Conservation (phyloP, 305 asterid genomes). For the Solanum hybrid region DNA sequence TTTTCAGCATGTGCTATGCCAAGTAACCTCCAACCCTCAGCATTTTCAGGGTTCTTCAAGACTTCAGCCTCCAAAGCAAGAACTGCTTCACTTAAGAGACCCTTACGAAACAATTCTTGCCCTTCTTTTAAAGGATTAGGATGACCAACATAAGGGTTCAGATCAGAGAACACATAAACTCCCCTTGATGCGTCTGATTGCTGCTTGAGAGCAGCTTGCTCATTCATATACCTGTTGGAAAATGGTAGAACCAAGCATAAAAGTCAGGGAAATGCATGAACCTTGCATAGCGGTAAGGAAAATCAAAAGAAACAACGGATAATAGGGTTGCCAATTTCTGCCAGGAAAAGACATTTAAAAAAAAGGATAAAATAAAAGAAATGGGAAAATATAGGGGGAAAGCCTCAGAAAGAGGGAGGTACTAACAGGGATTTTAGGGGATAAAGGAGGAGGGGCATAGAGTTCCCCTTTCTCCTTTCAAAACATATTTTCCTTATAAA, state of each 20-base stretch:
- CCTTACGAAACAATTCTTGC: conserved; percentile 94
- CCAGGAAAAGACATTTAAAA: background rate
- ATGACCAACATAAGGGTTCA: conserved; percentile 97
- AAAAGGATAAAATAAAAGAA: background rate
- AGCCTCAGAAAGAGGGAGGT: background rate
- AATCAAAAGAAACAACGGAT: background rate
- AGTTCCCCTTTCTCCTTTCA: background rate
- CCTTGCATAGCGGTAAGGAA: background rate
- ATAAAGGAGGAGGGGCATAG: background rate
- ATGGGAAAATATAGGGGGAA: background rate
- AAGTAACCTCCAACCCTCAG: conserved; percentile 99
- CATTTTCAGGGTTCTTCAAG: conserved; percentile 86
- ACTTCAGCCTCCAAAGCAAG: conserved; percentile 99
- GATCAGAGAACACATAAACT: conserved; percentile 82
- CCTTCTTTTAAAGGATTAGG: conserved; percentile 98
- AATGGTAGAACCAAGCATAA: background rate
- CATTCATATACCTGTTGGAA: conserved; percentile 54
- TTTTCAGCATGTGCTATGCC: conserved; percentile 99
- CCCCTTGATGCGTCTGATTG: conserved; percentile 62
- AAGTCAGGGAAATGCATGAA: background rate
- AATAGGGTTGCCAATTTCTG: background rate
- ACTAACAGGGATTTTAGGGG: background rate
- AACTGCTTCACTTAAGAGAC: conserved; percentile 99
- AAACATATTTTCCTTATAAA: background rate
- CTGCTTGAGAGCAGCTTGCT: conserved; percentile 57